Evolutionary conservation across 257 asterid genomes (phyloP).

Genomic region (Solanum clarkiae): DNA sequence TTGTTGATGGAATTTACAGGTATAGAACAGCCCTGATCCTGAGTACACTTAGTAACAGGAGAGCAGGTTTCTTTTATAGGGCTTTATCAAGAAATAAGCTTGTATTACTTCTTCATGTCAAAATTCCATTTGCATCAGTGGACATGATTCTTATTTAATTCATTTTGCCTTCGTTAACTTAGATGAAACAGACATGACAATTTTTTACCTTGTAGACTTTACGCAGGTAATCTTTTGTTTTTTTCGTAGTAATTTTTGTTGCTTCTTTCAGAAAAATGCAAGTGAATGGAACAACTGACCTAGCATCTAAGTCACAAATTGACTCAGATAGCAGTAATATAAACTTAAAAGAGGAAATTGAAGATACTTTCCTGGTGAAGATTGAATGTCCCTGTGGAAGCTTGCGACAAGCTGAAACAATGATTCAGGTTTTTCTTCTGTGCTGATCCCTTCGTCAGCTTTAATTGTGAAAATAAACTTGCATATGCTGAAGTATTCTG

Average conservation of each 20-base stretch:
- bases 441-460: background rate
- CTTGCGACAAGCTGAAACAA: constrained; percentile 46
- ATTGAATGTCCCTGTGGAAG: constrained; percentile 85
- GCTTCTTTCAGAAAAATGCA: constrained; percentile 66
- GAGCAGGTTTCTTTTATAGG: background rate
- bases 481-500: background rate
- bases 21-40: background rate
- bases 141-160: background rate
- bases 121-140: background rate
- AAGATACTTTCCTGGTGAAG: constrained; percentile 48
- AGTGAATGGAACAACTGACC: constrained; percentile 19
- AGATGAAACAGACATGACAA: background rate
- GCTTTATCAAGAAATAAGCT: background rate
- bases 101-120: background rate
- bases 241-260: background rate
- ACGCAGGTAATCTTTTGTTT: background rate
- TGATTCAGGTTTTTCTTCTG: constrained; percentile 49
- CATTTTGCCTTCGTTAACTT: background rate
- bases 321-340: constrained; percentile 45
- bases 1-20: constrained; percentile 4
- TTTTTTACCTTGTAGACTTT: background rate
- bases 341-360: constrained; percentile 50
- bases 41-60: background rate
- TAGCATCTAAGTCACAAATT: constrained; percentile 37
- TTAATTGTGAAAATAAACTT: background rate